Evolutionary conservation across 345 rosid genomes (phyloP).

Genomic region (Rhizophora apiculata): DNA sequence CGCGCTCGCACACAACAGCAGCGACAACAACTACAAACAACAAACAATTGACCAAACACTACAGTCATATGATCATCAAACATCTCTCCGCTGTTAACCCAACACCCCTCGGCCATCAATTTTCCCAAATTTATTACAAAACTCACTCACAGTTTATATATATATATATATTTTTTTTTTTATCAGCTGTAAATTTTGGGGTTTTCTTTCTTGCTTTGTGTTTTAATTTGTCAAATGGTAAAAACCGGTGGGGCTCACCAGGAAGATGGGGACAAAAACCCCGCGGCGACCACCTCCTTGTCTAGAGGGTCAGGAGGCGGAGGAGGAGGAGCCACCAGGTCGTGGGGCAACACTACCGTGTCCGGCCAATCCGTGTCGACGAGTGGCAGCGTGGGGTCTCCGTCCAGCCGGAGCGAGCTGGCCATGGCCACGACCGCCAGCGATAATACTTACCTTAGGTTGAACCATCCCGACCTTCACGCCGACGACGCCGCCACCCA

Average conservation of each 20-base stretch:
- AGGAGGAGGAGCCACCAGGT: slow-evolving; percentile 55
- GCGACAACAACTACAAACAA: too few relatives aligned
- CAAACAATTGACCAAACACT: too few relatives aligned
- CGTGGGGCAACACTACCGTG: slow-evolving; percentile 66
- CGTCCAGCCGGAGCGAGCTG: slow-evolving; percentile 72
- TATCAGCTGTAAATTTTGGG: too few relatives aligned
- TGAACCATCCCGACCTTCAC: slow-evolving; percentile 80
- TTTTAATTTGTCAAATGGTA: slow-evolving; percentile 9
- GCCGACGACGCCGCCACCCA: slow-evolving; percentile 92
- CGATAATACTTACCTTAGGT: slow-evolving; percentile 55
- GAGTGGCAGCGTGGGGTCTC: slow-evolving; percentile 95
- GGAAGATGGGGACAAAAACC: slow-evolving; percentile 53
- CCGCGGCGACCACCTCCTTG: slow-evolving; percentile 15
- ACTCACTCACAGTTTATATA: too few relatives aligned
- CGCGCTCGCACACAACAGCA: too few relatives aligned
- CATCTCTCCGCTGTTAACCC: too few relatives aligned
- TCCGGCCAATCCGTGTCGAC: slow-evolving; percentile 92
- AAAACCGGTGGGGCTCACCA: slow-evolving; percentile 31
- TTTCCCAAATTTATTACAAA: too few relatives aligned
- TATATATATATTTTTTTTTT: too few relatives aligned
- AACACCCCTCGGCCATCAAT: too few relatives aligned
- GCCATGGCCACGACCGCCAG: slow-evolving; percentile 69
- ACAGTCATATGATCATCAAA: too few relatives aligned
- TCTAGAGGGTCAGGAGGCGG: slow-evolving; percentile 34
- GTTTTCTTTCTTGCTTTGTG: too few relatives aligned